Evolutionary conservation across 2,329 filamentous ascomycete species (phyloP).

Genomic region (Ceratocystis cacaofunesta): DNA sequence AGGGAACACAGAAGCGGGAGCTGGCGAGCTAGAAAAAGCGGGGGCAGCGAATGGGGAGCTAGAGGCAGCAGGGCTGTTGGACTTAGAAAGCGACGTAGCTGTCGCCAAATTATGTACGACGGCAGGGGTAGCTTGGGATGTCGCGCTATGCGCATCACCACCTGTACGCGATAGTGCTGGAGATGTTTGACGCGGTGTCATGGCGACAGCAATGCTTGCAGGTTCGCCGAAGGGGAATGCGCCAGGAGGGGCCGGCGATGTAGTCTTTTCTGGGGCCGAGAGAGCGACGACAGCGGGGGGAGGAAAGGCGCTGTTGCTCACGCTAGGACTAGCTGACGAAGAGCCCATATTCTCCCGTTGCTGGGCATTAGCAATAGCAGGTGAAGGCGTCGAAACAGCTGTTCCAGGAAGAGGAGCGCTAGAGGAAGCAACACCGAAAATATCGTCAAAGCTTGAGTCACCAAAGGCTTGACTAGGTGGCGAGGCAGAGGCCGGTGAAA

Average conservation of each 20-base stretch:
- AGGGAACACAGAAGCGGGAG: constrained; percentile 18
- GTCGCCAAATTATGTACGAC: constrained; percentile 22
- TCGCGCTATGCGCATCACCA: constrained; percentile 13
- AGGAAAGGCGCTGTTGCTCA: constrained; percentile 2
- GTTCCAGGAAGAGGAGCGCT: constrained; percentile 29
- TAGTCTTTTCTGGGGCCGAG: constrained; percentile 1
- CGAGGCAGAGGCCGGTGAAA: constrained; percentile 28
- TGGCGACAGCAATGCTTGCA: constrained; percentile 39
- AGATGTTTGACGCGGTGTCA: constrained; percentile 62
- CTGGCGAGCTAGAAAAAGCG: neutral
- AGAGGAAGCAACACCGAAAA: constrained; percentile 51
- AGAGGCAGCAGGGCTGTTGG: constrained; percentile 15
- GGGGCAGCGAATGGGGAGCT: constrained; percentile 11
- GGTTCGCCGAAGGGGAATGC: constrained; percentile 33
- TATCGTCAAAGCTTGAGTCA: constrained; percentile 66
- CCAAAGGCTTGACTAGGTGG: constrained; percentile 31
- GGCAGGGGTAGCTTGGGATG: constrained; percentile 21
- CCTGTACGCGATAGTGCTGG: constrained; percentile 46
- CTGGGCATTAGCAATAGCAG: constrained; percentile 26
- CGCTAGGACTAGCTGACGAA: constrained; percentile 32
- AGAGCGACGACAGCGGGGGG: neutral
- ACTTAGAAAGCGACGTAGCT: constrained; percentile 18
- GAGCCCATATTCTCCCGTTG: constrained; percentile 40
- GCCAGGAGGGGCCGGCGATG: constrained; percentile 24
- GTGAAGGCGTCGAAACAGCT: constrained; percentile 40